Percentiles rank a stretch among this genome's conserved stretches.
Conservation (phyloP, 805 yeast genomes). For the Saccharomyces mikatae region DNA sequence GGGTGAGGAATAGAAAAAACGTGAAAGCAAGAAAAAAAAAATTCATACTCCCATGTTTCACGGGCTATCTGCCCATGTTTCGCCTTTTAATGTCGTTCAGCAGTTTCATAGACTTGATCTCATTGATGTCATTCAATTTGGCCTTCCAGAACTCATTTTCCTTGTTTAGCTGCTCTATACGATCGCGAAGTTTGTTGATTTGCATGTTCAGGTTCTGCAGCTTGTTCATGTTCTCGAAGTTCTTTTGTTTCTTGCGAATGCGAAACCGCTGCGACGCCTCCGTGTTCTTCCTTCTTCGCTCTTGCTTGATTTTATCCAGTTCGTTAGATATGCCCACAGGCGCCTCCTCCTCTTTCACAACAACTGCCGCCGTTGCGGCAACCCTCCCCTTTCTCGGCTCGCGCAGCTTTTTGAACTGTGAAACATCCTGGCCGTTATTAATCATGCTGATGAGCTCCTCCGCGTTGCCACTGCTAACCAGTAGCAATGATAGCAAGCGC, state of each 20-base stretch:
- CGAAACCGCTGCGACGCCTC: constrained; percentile 94
- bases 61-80: not conserved
- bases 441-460: constrained; percentile 24
- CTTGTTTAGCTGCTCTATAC: constrained; percentile 16
- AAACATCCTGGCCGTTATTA: constrained; percentile 13
- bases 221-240: constrained; percentile 16
- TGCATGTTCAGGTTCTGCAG: constrained; percentile 14
- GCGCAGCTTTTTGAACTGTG: not conserved
- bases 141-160: constrained; percentile 28
- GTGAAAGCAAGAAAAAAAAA: not conserved
- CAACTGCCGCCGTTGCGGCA: not conserved
- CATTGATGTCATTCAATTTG: constrained; percentile 21
- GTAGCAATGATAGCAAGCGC: constrained; percentile 22
- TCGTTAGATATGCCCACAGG: not conserved
- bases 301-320: not conserved
- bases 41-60: not conserved
- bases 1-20: not conserved
- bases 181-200: constrained; percentile 16
- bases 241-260: constrained; percentile 34
- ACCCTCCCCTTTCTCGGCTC: not conserved
- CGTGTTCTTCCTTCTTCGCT: constrained; percentile 79
- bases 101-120: constrained; percentile 21
- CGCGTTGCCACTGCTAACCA: constrained; percentile 25
- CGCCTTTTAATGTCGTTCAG: constrained; percentile 18
- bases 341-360: not conserved